Evolutionary conservation across 2,329 filamentous ascomycete genomes (phyloP), one percentile per base, ranked within the genome.

Genomic region (Exophiala calicioides): DNA sequence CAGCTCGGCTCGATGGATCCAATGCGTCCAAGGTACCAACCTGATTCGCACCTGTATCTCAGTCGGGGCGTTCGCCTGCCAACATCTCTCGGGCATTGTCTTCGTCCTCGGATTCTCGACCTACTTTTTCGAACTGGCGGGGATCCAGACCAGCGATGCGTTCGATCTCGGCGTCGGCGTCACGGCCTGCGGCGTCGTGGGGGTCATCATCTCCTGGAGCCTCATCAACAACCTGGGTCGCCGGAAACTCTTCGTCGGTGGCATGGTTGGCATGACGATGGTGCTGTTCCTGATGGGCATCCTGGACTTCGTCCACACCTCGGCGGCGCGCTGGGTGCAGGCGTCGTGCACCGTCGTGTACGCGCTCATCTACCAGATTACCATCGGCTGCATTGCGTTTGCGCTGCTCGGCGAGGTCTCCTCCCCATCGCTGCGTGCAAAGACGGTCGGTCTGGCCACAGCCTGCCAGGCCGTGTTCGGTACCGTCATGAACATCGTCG

Each of bases 401-500:
- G 68, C 70, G 24, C 65, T 74, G 31, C 66, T 73, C 1, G 72
- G 72, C 3, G 75, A 75, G 56, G 75, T 60, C n/a, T 69, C 64
- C 1, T 71, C 69, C 0, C 64, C 73, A 3, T 57, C 57, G 2
- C 60, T 74, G 2, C 64, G 70, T 0, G 71, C 71, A 47, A 71
- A 71, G 33, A 78, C 74, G n/a, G 74, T 61, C 44, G 61, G 62
- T 21, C 57, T 73, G 13, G 66, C 68, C 6, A 70, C 66, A 1
- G 65, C 65, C 2, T 65, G 64, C 0, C 68, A 73, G 51, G 59
- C 66, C 2, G 44, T 69, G 2, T 64, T 68, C 44, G 66, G 67
- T 7, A 62, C 68, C 10, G 57, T 65, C 10, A 65, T 67, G 60
- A 66, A 66, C 34, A 58, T 70, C 34, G 60, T 61, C 3, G 61